phyloP scores from a whole-genome alignment of 306 rosid genomes.

The Rubus idaeus region DNA sequence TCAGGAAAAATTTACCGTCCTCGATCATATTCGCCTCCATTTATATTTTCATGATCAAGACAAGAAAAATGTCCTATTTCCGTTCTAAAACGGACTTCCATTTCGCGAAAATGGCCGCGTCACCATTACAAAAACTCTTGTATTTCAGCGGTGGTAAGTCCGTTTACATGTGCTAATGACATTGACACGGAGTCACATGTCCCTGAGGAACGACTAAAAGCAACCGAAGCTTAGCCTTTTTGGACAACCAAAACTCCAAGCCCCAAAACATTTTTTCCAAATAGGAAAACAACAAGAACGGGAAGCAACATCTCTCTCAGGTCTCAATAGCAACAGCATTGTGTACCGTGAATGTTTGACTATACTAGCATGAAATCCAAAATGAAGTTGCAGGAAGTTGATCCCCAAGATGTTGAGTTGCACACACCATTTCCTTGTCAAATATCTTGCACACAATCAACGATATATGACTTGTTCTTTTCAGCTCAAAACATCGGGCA shows the following conservation, averaged over 20 bases:
- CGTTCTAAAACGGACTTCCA: not conserved
- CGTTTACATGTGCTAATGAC: not conserved
- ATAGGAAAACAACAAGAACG: conserved; percentile 5
- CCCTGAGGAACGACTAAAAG: conserved; percentile 8
- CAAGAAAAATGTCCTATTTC: not conserved
- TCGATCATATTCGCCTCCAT: not conserved
- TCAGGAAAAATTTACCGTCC: not conserved
- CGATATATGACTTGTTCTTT: not conserved
- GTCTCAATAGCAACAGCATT: not conserved
- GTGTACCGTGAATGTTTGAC: conserved; percentile 10
- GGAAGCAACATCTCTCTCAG: conserved; percentile 1
- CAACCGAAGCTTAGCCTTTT: conserved; percentile 10
- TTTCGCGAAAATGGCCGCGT: too few relatives aligned
- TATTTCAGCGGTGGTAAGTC: too few relatives aligned
- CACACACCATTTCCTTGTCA: too few relatives aligned
- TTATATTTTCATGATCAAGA: not conserved
- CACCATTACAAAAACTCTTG: too few relatives aligned
- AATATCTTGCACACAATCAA: too few relatives aligned
- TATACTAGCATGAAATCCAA: conserved; percentile 5
- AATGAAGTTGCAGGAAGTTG: conserved; percentile 4
- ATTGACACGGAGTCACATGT: not conserved
- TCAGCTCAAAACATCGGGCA: not conserved
- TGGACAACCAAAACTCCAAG: not conserved
- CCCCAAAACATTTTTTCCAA: conserved; percentile 7
- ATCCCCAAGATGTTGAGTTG: not conserved